Percentiles rank a stretch among this genome's conserved stretches.
phyloP scores from a whole-genome alignment of 805 yeast species.

The Saccharomycopsis sp. region DNA sequence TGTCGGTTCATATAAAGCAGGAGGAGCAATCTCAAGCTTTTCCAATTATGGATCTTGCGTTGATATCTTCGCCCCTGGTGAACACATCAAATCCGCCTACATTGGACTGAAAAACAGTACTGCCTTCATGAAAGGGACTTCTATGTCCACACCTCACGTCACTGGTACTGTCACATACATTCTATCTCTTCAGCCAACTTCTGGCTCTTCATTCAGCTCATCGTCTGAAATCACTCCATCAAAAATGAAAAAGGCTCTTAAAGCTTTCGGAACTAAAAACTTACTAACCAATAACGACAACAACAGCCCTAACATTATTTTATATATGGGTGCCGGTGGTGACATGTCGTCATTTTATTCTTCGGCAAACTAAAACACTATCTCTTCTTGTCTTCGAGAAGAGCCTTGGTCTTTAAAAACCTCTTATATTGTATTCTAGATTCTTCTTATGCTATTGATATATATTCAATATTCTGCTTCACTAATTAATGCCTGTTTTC shows the following conservation, averaged over 20 bases:
- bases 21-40: conserved; percentile 42
- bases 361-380: background rate
- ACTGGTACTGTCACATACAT: conserved; percentile 2
- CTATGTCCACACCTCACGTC: conserved; percentile 2
- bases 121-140: conserved; percentile 1
- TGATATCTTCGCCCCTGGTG: conserved; percentile 50
- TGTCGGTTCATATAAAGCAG: conserved; percentile 42
- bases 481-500: too few relatives aligned
- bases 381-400: too few relatives aligned
- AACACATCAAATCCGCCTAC: conserved; percentile 48
- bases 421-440: too few relatives aligned
- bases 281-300: background rate
- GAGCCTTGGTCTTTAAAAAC: too few relatives aligned
- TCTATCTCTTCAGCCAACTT: conserved; percentile 1
- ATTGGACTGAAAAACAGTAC: conserved; percentile 36
- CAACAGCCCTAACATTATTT: background rate
- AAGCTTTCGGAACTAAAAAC: background rate
- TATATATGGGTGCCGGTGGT: conserved; percentile 1
- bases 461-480: too few relatives aligned
- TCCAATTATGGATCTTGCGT: conserved; percentile 50
- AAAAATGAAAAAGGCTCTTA: conserved; percentile 1
- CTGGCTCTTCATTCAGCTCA: background rate
- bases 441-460: too few relatives aligned
- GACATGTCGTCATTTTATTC: conserved; percentile 1
- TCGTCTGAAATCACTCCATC: conserved; percentile 1